Evolutionary conservation across 2,329 filamentous ascomycete species (phyloP).

Genomic region (Beauveria brongniartii): DNA sequence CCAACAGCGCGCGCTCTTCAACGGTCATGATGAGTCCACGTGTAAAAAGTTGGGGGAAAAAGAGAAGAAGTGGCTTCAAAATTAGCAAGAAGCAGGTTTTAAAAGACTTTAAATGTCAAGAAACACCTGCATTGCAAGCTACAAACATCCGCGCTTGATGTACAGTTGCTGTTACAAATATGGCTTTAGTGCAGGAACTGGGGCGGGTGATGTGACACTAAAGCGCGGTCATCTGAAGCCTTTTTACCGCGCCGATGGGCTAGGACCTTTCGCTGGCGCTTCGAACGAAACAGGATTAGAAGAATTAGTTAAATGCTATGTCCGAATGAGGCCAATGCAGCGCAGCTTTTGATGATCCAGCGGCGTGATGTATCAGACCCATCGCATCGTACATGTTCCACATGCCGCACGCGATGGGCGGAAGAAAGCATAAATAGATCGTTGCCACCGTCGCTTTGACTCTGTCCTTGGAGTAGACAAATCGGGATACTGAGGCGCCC

Average conservation of each 20-base stretch:
- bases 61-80: too few relatives aligned
- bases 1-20: too few relatives aligned
- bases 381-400: background rate
- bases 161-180: background rate
- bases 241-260: background rate
- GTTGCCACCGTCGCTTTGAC: background rate
- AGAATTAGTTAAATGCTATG: background rate
- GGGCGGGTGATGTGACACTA: background rate
- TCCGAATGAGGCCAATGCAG: background rate
- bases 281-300: background rate
- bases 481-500: background rate
- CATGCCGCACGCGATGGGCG: background rate
- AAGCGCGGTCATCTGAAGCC: background rate
- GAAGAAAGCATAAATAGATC: background rate
- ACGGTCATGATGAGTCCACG: too few relatives aligned
- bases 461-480: too few relatives aligned
- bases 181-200: background rate
- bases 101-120: background rate
- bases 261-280: background rate
- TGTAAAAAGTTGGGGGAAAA: too few relatives aligned
- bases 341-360: background rate
- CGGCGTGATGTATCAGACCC: background rate
- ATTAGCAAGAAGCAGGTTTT: background rate
- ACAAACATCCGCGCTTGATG: background rate
- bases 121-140: background rate